Conservation (phyloP, 257 asterid genomes). For the Anisodus acutangulus region DNA sequence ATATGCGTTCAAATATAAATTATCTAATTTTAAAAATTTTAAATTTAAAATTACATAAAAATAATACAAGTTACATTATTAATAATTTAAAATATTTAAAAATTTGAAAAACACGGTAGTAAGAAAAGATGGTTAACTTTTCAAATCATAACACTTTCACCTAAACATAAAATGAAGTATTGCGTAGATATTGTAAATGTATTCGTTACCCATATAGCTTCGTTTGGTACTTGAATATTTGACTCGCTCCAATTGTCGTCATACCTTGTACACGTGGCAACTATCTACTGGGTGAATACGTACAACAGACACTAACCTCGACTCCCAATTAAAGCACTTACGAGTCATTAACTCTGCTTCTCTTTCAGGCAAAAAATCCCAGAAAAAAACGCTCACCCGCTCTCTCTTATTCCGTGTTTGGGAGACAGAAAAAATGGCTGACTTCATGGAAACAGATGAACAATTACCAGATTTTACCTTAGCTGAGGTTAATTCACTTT, state of each 20-base stretch:
- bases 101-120: no score
- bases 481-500: conserved; percentile 54
- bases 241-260: neutral
- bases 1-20: no score
- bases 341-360: neutral
- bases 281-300: neutral
- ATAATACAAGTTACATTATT: no score
- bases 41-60: no score
- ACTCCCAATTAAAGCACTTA: conserved; percentile 11
- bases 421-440: conserved; percentile 25
- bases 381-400: neutral
- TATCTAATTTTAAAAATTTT: no score
- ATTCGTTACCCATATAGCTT: neutral
- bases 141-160: no score
- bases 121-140: no score
- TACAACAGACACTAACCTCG: neutral
- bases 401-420: neutral
- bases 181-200: neutral
- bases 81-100: no score
- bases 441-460: conserved; percentile 43
- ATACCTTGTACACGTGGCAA: neutral
- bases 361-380: neutral
- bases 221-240: neutral
- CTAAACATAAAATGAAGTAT: no score
- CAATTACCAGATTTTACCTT: conserved; percentile 60